These are phyloP conservation scores for Thelephora ganbajun DNA, from an alignment of 768 basidiomycete genomes.

Conservation along the genomic window DNA sequence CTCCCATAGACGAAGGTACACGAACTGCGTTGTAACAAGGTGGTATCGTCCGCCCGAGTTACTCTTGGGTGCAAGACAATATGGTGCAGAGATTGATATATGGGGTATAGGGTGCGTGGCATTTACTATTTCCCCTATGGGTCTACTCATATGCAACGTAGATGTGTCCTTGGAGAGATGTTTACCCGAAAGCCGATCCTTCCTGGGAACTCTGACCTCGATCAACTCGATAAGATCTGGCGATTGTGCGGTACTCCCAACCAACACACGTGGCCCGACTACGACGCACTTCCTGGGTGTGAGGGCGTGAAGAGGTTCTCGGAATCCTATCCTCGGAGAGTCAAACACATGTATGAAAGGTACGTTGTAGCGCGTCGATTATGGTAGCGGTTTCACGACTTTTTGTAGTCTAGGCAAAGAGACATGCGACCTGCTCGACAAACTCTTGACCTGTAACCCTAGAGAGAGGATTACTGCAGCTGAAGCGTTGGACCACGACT, in stretches of 20 bases:
- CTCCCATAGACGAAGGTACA: slow-evolving; percentile 46
- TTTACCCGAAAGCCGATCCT: slow-evolving; percentile 78
- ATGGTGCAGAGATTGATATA: slow-evolving; percentile 90
- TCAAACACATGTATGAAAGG: slow-evolving; percentile 48
- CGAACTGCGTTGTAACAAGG: slow-evolving; percentile 88
- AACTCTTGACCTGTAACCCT: slow-evolving; percentile 74
- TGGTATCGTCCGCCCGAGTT: slow-evolving; percentile 95
- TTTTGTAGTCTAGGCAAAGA: slow-evolving; percentile 47
- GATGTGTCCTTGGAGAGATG: slow-evolving; percentile 97
- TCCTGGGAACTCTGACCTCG: slow-evolving; percentile 77
- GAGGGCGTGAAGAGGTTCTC: slow-evolving; percentile 61
- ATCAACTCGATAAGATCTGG: slow-evolving; percentile 87
- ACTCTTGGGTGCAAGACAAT: slow-evolving; percentile 75
- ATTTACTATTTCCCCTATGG: slow-evolving; percentile 15
- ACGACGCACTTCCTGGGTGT: slow-evolving; percentile 61
- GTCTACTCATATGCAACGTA: slow-evolving; percentile 15
- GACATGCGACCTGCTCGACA: slow-evolving; percentile 73
- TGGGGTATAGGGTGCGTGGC: slow-evolving; percentile 74
- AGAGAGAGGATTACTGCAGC: slow-evolving; percentile 70
- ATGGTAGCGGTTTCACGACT: slow-evolving; percentile 3
- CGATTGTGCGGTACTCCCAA: slow-evolving; percentile 80
- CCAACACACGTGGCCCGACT: slow-evolving; percentile 70
- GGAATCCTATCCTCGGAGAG: slow-evolving; percentile 31
- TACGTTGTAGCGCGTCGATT: slow-evolving; percentile 19
- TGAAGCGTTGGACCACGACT: slow-evolving; percentile 82